Evolutionary conservation across 2,329 filamentous ascomycete species (phyloP), one percentile per base, ranked within the genome.

Genomic region (Cercospora zeae-maydis): DNA sequence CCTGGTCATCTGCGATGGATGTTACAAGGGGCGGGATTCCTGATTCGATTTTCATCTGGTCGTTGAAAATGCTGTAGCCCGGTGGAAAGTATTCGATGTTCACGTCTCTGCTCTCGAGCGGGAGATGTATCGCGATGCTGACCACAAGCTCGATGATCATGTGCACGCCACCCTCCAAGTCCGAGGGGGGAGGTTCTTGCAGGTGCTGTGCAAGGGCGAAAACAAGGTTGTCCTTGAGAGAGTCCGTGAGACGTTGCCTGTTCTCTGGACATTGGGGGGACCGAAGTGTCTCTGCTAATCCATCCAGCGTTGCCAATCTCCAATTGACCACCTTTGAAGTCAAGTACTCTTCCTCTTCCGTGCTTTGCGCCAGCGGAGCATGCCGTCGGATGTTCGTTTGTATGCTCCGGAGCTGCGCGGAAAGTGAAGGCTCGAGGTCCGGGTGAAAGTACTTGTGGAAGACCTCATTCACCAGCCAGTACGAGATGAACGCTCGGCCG

Each of bases 381-480:
- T 89, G 90, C 58, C 84, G 84, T 58, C 95, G 88, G 65, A 99
- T 92, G 74, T 92, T 96, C 69, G 88, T 85, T 79, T 97, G 93
- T 66, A 98, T 91, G 52, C 82, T 82, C 79, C 97, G 97, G 59
- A 99, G 81, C 67, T 91, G 87, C 11, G 83, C 81, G 69, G 92
- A 96, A 24, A 98, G 81, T 9, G 82, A 82, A 0, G 85, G 82
- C 58, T 97, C 92, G 11, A 99, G 83, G 9, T 88, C 88, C 0
- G 95, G 95, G 73, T 99, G 95, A 79, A 99, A 98, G 77, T 90
- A 93, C 59, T 88, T 88, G 75, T 96, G 88, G 75, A 98, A 96
- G 47, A 98, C 85, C 73, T 96, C 91, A 52, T 96, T 91, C 24
- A 93, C 88, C 5, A 99, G 80, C 92, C 93, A 99, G 64, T 88